These are phyloP conservation scores for Mallotus repandus DNA, from an alignment of 441 rosid species.

Conservation along the genomic window DNA sequence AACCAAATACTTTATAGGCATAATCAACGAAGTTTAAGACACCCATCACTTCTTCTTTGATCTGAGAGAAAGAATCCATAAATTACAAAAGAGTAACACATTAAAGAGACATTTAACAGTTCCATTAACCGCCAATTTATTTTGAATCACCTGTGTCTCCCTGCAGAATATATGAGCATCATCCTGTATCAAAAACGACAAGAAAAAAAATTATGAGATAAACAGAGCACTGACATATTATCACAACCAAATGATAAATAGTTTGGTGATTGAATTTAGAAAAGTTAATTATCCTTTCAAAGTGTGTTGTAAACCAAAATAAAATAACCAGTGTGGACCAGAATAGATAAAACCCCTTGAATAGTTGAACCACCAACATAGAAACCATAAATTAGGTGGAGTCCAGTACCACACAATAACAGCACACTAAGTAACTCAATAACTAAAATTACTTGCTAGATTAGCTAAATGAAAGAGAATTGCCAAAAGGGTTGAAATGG, in stretches of 20 bases:
- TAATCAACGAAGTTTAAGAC: slow-evolving; percentile 86
- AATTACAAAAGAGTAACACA: slow-evolving; percentile 20
- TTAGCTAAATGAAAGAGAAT: not conserved
- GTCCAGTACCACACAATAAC: not conserved
- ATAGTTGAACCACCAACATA: not conserved
- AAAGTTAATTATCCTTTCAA: not conserved
- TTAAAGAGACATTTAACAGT: slow-evolving; percentile 15
- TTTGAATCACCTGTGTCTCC: slow-evolving; percentile 64
- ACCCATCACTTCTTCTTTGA: slow-evolving; percentile 80
- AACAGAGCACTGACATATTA: not conserved
- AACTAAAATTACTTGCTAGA: slow-evolving; percentile 1
- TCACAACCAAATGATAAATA: not conserved
- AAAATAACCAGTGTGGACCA: not conserved
- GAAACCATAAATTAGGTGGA: not conserved
- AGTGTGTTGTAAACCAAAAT: not conserved
- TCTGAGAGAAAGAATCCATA: slow-evolving; percentile 45
- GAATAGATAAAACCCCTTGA: slow-evolving; percentile 6
- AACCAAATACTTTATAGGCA: slow-evolving; percentile 67
- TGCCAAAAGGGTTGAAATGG: not conserved
- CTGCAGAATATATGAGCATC: slow-evolving; percentile 98
- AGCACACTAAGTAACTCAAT: not conserved
- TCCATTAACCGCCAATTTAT: slow-evolving; percentile 20
- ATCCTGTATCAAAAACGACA: slow-evolving; percentile 58
- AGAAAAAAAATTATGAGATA: slow-evolving; percentile 9
- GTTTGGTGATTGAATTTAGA: not conserved